These are phyloP conservation scores for Backusella parvicylindrica DNA, from an alignment of 192 early-diverging fungal genomes.

Conservation along the genomic window DNA sequence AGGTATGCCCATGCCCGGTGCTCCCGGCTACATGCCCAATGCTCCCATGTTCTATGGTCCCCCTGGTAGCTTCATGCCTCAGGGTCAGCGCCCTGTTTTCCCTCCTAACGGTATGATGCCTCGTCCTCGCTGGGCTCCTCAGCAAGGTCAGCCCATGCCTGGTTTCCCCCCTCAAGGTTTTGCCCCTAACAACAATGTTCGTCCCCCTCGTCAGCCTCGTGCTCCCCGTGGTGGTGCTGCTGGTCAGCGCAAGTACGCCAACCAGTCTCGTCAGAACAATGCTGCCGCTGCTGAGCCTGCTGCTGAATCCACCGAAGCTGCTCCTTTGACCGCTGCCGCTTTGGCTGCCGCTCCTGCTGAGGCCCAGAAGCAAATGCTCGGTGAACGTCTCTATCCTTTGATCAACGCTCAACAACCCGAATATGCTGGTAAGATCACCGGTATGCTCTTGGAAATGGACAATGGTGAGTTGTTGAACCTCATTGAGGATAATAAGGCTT, in stretches of 20 bases:
- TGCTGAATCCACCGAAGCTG: conserved; percentile 8
- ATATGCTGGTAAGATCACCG: conserved; percentile 95
- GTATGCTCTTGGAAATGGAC: conserved; percentile 98
- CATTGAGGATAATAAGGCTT: conserved; percentile 77
- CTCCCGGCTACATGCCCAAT: conserved; percentile 48
- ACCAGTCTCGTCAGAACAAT: conserved; percentile 7
- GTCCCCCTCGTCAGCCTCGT: conserved; percentile 44
- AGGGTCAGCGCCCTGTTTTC: conserved; percentile 40
- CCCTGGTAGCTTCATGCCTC: conserved; percentile 26
- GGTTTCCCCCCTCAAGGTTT: conserved; percentile 33
- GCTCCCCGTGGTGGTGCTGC: conserved; percentile 43
- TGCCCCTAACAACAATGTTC: conserved; percentile 43
- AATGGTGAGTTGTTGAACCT: conserved; percentile 89
- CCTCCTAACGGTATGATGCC: conserved; percentile 42
- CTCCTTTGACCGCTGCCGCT: conserved; percentile 55
- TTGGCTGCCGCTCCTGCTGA: conserved; percentile 77
- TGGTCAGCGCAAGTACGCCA: conserved; percentile 37
- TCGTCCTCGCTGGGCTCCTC: conserved; percentile 32
- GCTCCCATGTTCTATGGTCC: conserved; percentile 38
- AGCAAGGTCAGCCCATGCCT: conserved; percentile 32
- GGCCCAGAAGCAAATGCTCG: conserved; percentile 93
- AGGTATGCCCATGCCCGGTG: conserved; percentile 34
- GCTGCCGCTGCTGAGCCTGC: neutral
- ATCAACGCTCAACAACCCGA: conserved; percentile 63
- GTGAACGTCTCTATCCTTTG: conserved; percentile 91